Evolutionary conservation across 2,329 filamentous ascomycete species (phyloP).

Genomic region (Diaporthe australafricana): DNA sequence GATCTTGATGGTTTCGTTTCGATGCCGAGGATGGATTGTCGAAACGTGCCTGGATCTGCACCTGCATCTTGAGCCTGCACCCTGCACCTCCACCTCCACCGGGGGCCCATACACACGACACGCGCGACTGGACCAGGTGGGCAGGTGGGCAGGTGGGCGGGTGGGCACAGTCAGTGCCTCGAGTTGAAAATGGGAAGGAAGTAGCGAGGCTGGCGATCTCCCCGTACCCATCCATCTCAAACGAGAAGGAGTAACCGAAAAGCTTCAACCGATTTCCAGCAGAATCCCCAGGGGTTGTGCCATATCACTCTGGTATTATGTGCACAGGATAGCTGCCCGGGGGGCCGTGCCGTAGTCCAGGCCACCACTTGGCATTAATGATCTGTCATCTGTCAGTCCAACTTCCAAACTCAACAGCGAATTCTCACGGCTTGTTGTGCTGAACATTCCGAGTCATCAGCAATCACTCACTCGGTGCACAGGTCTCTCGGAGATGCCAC

Average conservation of each 20-base stretch:
- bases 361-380: conserved; percentile 10
- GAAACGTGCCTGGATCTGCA: conserved; percentile 20
- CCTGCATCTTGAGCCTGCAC: conserved; percentile 4
- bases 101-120: conserved; percentile 17
- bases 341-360: conserved; percentile 7
- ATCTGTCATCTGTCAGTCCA: conserved; percentile 17
- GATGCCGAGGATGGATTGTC: conserved; percentile 19
- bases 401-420: not conserved
- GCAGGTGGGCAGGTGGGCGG: not conserved
- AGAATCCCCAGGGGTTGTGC: not conserved
- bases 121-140: not conserved
- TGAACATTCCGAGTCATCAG: not conserved
- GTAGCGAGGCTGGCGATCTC: conserved; percentile 18
- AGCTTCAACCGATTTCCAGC: conserved; percentile 2
- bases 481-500: not conserved
- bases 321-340: not conserved
- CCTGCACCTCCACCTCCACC: not conserved
- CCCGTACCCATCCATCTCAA: not conserved
- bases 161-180: not conserved
- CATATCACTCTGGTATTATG: not conserved
- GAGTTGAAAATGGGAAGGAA: conserved; percentile 12
- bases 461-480: too few relatives aligned
- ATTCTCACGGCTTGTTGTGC: not conserved
- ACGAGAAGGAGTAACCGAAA: conserved; percentile 23
- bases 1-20: conserved; percentile 24